Evolutionary conservation across 192 early-diverging fungal genomes (phyloP), one percentile per base, ranked within the genome.

Genomic region (Chytriomyces sp.): DNA sequence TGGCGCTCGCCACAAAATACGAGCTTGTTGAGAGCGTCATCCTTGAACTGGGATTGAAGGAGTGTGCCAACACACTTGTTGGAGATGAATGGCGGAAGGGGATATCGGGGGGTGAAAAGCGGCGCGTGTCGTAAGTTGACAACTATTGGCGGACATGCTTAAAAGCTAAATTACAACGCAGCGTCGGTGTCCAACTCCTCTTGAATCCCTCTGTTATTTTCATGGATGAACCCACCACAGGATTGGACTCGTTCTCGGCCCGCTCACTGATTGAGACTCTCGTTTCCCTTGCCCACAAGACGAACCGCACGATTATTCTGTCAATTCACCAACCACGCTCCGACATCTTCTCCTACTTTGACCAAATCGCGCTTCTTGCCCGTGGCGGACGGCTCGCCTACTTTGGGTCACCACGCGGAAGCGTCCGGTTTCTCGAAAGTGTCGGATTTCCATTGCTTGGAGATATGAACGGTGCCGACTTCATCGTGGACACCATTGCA

Each of bases 301-400:
- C 32, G 6, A 70, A 70, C 37, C 73, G 82, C 32, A 81, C 92
- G 4, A 91, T 94, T 14, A 77, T 95, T 44, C 85, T 93, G 75
- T 91, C 92, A 2, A 93, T 97, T 67, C 95, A 97, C 70, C 94
- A 96, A 76, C 95, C 95, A 33, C 88, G 87, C 36, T 89, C 89
- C 5, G 88, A 92, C 63, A 90, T 93, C 59, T 94, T 94, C 80
- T 78, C 83, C 28, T 85, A 88, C 6, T 94, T 96, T 76, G 91
- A 96, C 82, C 83, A 86, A 67, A 86, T 96, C 28, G 86, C 93
- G 22, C 78, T 96, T 38, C 76, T 94, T 37, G 84, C 90, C 52
- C 79, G 85, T 28, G 92, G 92, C 25, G 81, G 81, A 3, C 79
- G 88, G 19, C 70, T 88, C 8, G 85, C 91, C 32, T 92, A 88